Evolutionary conservation across 2,329 filamentous ascomycete genomes (phyloP).

Genomic region (Coniosporium tulheliwenetii): DNA sequence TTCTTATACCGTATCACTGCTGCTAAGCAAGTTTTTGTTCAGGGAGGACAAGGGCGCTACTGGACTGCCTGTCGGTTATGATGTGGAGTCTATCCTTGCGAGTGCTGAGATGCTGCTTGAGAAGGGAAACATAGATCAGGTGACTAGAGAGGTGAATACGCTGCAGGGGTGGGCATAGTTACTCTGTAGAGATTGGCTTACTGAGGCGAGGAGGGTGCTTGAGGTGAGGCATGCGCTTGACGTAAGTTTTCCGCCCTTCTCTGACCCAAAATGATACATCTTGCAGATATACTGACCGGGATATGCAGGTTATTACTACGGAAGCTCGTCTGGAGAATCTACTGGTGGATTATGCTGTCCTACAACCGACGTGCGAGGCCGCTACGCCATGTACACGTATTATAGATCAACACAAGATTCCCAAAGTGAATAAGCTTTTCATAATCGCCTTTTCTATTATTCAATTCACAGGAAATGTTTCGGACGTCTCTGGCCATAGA

Average conservation of each 20-base stretch:
- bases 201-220: conserved; percentile 77
- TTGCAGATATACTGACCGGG: background rate
- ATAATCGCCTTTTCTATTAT: no score
- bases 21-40: conserved; percentile 90
- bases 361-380: no score
- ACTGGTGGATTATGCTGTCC: conserved; percentile 72
- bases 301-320: conserved; percentile 61
- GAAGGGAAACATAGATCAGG: conserved; percentile 81
- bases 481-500: no score
- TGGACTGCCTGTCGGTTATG: conserved; percentile 63
- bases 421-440: no score
- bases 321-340: conserved; percentile 82
- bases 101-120: conserved; percentile 82
- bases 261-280: background rate
- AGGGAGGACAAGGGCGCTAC: conserved; percentile 51
- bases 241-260: conserved; percentile 39
- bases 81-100: conserved; percentile 86
- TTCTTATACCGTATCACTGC: conserved; percentile 77
- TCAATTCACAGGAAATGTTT: no score
- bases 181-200: conserved; percentile 83
- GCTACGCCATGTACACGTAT: no score
- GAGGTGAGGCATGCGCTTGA: conserved; percentile 95
- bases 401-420: no score
- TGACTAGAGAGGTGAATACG: conserved; percentile 88
- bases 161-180: conserved; percentile 92